Conservation (phyloP, 805 yeast genomes). For the Zygotorulaspora chibaensis region DNA sequence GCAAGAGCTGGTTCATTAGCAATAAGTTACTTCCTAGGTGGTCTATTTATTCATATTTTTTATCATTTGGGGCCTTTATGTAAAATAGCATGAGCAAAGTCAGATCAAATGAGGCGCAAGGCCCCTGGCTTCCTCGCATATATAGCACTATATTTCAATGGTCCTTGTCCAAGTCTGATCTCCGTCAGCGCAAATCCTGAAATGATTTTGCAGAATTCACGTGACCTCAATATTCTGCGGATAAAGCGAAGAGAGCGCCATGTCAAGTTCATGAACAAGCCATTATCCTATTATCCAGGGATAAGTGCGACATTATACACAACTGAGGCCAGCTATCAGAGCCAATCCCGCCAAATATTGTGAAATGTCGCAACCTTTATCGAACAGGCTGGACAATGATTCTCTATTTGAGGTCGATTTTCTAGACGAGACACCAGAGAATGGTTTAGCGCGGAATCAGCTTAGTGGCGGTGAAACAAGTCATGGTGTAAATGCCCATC, state of each 20-base stretch:
- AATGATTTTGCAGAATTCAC: too few species aligned
- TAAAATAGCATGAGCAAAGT: constrained; percentile 3
- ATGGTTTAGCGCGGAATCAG: constrained; percentile 11
- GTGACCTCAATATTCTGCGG: too few species aligned
- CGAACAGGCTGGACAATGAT: constrained; percentile 19
- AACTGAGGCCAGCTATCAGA: too few species aligned
- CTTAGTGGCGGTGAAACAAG: neutral
- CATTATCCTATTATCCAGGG: too few species aligned
- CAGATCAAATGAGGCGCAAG: neutral
- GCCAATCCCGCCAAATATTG: neutral
- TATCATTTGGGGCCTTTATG: constrained; percentile 1
- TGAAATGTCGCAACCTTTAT: constrained; percentile 7
- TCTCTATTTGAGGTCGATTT: constrained; percentile 41
- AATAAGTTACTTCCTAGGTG: neutral
- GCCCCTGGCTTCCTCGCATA: neutral
- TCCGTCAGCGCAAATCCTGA: too few species aligned
- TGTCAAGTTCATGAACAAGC: too few species aligned
- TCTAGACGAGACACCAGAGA: constrained; percentile 22
- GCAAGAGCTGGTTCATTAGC: constrained; percentile 29
- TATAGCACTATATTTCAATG: neutral
- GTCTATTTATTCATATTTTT: neutral
- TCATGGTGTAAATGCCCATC: constrained; percentile 10
- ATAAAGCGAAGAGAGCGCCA: too few species aligned
- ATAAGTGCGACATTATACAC: too few species aligned
- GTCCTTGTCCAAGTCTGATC: too few species aligned